Conservation (phyloP, 1,284 basidiomycete species). For the Hypsizygus ulmarius region DNA sequence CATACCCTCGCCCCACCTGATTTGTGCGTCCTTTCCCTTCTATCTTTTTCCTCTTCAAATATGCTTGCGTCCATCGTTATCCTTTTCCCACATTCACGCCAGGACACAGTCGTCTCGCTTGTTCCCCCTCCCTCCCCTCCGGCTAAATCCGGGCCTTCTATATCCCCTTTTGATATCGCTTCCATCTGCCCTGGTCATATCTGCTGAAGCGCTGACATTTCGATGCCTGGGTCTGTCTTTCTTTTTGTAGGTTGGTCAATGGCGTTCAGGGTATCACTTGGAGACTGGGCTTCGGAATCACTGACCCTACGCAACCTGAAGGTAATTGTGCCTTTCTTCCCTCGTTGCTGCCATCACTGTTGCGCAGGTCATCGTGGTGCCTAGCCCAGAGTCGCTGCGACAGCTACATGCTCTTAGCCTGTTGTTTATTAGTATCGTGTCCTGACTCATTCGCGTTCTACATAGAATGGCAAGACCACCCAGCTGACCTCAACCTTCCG, state of each 20-base stretch:
- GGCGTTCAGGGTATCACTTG: slow-evolving; percentile 61
- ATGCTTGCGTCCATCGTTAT: neutral
- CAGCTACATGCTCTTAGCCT: neutral
- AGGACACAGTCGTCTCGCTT: neutral
- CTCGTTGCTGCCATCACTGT: neutral
- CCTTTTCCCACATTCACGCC: slow-evolving; percentile 14
- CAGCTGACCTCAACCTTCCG: slow-evolving; percentile 52
- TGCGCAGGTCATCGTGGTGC: neutral
- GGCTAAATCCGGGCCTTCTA: slow-evolving; percentile 14
- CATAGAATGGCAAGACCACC: slow-evolving; percentile 60
- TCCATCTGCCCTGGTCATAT: slow-evolving; percentile 3
- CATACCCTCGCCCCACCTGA: slow-evolving; percentile 59
- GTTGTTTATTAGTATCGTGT: neutral
- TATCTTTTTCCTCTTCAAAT: neutral
- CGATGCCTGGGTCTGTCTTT: slow-evolving; percentile 2
- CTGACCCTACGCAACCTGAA: slow-evolving; percentile 52
- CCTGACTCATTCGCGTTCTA: slow-evolving; percentile 11
- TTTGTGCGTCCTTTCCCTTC: slow-evolving; percentile 40
- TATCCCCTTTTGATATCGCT: slow-evolving; percentile 12
- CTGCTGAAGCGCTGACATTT: slow-evolving; percentile 6
- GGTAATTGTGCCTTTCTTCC: slow-evolving; percentile 33
- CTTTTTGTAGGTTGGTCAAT: slow-evolving; percentile 31
- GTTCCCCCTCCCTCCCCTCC: slow-evolving; percentile 6
- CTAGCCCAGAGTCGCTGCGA: neutral
- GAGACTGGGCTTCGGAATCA: slow-evolving; percentile 56